phyloP scores from a whole-genome alignment of 768 basidiomycete species.

The Lactifluus piperatus region DNA sequence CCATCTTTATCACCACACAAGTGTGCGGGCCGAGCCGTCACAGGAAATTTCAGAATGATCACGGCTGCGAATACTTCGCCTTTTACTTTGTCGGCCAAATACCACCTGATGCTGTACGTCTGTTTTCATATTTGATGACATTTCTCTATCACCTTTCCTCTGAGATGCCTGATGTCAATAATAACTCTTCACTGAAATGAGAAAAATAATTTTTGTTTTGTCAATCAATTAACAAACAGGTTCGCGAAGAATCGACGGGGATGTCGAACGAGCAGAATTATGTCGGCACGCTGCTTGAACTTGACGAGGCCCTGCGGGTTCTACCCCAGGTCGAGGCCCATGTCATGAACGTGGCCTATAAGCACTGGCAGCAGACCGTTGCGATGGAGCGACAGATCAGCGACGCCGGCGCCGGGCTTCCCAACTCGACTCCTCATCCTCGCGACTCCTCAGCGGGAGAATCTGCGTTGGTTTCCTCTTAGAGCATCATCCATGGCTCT shows the following conservation, averaged over 20 bases:
- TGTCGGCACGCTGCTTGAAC: constrained; percentile 33
- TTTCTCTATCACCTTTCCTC: no score
- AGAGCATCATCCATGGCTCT: no score
- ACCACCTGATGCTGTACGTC: constrained; percentile 40
- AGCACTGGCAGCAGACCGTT: constrained; percentile 25
- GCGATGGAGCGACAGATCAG: not conserved
- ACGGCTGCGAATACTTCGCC: constrained; percentile 42
- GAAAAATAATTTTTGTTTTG: no score
- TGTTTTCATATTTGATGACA: no score
- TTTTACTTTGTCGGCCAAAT: constrained; percentile 52
- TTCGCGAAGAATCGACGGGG: constrained; percentile 40
- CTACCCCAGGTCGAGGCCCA: constrained; percentile 26
- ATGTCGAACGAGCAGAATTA: constrained; percentile 51
- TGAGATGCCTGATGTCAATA: not conserved
- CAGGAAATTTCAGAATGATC: constrained; percentile 15
- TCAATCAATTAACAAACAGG: constrained; percentile 25
- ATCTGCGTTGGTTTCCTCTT: not conserved
- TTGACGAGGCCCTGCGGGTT: constrained; percentile 35
- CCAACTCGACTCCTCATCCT: not conserved
- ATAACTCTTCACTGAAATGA: not conserved
- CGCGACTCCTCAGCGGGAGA: not conserved
- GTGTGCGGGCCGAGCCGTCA: constrained; percentile 25
- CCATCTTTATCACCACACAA: constrained; percentile 34
- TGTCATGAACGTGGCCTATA: constrained; percentile 35
- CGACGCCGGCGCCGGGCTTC: not conserved